Evolutionary conservation across 306 rosid genomes (phyloP), one percentile per base, ranked within the genome.

Genomic region (Senna tora): DNA sequence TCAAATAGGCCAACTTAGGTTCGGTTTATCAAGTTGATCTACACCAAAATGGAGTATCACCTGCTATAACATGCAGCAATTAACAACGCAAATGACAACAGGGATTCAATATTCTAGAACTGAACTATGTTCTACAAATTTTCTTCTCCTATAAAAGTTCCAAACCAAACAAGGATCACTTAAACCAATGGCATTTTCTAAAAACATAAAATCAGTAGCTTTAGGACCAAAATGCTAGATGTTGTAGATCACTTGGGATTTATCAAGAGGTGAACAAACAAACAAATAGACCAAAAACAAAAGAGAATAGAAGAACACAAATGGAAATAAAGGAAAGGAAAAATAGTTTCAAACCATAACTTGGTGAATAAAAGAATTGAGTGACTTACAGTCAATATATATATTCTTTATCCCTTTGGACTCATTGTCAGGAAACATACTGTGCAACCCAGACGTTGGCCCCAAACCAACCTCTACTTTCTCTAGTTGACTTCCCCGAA

Each of bases 331-430:
- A 7, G 39, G 6, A 54, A 54, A 54, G 34, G 34, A 14, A 22
- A 54, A 25, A 56, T 14, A 28, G 63, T 57, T 57, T 14, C 20
- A 28, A 20, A 6, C 2, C 7, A 7, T 25, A 11, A 39, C 51
- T 39, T 1, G 15, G 19, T 32, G 62, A 45, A 75, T 53, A 30
- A 39, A 50, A 69, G 62, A 54, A 47, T n/a, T 30, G 53, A 54
- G 71, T 45, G 14, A 62, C 97, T 88, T 85, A 91, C 97, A 86
- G 74, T 88, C 97, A 52, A 91, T 66, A 49, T 91, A 88, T 73
- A 91, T 91, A 78, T 79, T 90, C 84, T 90, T 90, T 81, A 90
- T 88, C 63, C 77, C 90, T 81, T 88, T 91, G n/a, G 84, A 68
- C 19, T 91, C 95, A 36, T 64, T 72, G 79, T 86, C 92, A 34